phyloP scores from a whole-genome alignment of 441 rosid species.

The Metrosideros polymorpha region DNA sequence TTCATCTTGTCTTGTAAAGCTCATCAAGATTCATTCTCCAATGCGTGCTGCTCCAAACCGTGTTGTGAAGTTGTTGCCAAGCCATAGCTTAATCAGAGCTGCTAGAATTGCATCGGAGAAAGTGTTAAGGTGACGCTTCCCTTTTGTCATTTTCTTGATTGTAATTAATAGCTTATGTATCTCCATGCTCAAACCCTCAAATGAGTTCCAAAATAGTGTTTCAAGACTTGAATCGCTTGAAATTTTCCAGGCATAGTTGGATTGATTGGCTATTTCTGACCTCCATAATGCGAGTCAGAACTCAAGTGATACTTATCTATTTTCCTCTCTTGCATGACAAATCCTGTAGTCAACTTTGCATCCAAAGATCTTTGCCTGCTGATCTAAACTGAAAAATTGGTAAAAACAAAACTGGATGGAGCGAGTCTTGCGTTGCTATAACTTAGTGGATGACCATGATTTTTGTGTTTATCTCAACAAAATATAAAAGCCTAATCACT shows the following conservation, averaged over 20 bases:
- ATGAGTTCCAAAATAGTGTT: background rate
- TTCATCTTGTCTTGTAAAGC: constrained; percentile 33
- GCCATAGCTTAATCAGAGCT: constrained; percentile 42
- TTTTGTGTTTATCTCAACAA: background rate
- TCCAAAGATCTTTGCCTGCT: background rate
- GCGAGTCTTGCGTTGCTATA: background rate
- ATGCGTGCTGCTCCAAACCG: constrained; percentile 73
- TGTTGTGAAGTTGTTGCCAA: constrained; percentile 67
- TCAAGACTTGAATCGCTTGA: background rate
- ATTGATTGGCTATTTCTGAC: background rate
- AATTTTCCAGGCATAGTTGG: background rate
- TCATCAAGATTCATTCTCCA: constrained; percentile 91
- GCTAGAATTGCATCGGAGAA: constrained; percentile 87
- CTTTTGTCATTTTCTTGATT: background rate
- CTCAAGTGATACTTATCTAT: background rate
- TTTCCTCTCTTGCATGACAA: background rate
- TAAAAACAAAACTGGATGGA: background rate
- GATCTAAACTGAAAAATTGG: background rate
- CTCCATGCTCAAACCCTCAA: background rate
- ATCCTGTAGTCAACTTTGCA: background rate
- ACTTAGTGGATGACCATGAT: background rate
- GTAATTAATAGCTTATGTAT: background rate
- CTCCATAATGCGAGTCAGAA: background rate
- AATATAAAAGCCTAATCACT: background rate
- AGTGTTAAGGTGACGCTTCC: constrained; percentile 45